Evolutionary conservation across 352 stramenopile genomes (phyloP).

Genomic region (Phytopythium boreale): DNA sequence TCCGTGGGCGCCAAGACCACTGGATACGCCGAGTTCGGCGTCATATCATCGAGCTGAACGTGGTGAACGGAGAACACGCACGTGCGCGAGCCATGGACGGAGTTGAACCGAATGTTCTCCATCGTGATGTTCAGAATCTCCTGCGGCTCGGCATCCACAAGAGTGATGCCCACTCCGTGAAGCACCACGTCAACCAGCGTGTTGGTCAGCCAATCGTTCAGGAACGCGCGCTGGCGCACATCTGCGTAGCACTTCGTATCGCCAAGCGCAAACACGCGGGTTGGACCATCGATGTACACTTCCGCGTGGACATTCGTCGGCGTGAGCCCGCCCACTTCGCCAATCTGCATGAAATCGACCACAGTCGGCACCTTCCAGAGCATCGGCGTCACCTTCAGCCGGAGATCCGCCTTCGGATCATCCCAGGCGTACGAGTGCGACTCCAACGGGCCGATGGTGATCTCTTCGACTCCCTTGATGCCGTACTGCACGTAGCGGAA

Average conservation of each 20-base stretch:
- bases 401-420: slow-evolving; percentile 54
- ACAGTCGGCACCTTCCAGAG: slow-evolving; percentile 69
- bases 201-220: slow-evolving; percentile 76
- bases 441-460: slow-evolving; percentile 63
- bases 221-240: slow-evolving; percentile 45
- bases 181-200: slow-evolving; percentile 73
- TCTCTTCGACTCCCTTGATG: slow-evolving; percentile 56
- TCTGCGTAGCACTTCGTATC: slow-evolving; percentile 63
- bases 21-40: slow-evolving; percentile 58
- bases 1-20: slow-evolving; percentile 78
- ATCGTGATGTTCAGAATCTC: slow-evolving; percentile 87
- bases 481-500: slow-evolving; percentile 76
- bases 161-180: slow-evolving; percentile 71
- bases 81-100: slow-evolving; percentile 38
- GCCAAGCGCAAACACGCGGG: slow-evolving; percentile 75
- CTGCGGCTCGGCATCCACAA: slow-evolving; percentile 72
- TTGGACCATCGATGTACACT: slow-evolving; percentile 84
- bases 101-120: slow-evolving; percentile 75
- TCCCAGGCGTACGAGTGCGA: slow-evolving; percentile 84
- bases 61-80: slow-evolving; percentile 73
- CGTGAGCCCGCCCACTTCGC: slow-evolving; percentile 47
- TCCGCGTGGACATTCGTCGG: slow-evolving; percentile 63
- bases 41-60: slow-evolving; percentile 88
- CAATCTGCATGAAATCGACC: slow-evolving; percentile 77
- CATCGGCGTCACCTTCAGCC: slow-evolving; percentile 54